These are phyloP conservation scores for Xylariaceae sp. DNA, from an alignment of 2,329 filamentous ascomycete species.

Conservation along the genomic window DNA sequence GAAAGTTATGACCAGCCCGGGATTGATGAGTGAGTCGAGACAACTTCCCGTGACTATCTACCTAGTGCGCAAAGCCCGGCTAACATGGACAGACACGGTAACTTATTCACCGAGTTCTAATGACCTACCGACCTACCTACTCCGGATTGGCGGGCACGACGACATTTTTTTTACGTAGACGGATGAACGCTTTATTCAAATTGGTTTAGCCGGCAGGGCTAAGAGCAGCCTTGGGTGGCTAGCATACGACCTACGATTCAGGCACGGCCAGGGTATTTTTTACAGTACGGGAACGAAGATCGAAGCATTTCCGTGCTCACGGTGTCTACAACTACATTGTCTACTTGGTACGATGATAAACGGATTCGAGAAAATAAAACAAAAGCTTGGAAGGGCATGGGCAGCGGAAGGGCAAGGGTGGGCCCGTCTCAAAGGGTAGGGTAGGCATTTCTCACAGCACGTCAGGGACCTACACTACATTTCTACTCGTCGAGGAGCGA, in stretches of 20 bases:
- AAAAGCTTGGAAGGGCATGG: not conserved
- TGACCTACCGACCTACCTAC: conserved; percentile 8
- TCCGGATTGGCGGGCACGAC: not conserved
- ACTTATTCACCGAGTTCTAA: conserved; percentile 73
- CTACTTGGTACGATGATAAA: not conserved
- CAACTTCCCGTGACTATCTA: not conserved
- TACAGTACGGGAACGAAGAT: not conserved
- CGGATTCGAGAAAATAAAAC: not conserved
- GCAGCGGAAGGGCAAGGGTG: not conserved
- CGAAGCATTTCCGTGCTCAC: not conserved
- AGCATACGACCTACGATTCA: not conserved
- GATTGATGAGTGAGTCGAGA: conserved; percentile 74
- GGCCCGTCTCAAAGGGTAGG: not conserved
- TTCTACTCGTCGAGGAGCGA: not conserved
- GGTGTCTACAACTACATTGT: not conserved
- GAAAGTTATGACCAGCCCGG: conserved; percentile 80
- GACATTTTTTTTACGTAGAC: conserved; percentile 2
- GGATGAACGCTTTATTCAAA: not conserved
- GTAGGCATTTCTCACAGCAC: not conserved
- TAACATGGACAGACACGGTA: conserved; percentile 53
- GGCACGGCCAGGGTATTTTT: not conserved
- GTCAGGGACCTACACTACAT: not conserved
- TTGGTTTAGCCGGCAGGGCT: not conserved
- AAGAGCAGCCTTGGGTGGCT: not conserved
- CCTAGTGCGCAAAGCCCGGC: not conserved